Percentiles rank a stretch among this genome's conserved stretches.
phyloP scores from a whole-genome alignment of 1,284 basidiomycete genomes.

The Volvariella volvacea region DNA sequence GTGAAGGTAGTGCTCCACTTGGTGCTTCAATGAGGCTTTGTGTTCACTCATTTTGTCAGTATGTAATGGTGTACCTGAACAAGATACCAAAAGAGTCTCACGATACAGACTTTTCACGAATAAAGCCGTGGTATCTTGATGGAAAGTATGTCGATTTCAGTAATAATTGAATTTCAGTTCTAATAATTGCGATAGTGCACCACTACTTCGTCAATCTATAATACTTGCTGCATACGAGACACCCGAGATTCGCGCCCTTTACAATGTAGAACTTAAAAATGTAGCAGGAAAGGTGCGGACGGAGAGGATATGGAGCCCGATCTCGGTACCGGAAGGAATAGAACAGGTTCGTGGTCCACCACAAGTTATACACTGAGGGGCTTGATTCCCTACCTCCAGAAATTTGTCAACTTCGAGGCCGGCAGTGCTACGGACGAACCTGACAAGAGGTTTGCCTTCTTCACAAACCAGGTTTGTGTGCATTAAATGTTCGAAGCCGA shows the following conservation, averaged over 20 bases:
- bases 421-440: constrained; percentile 72
- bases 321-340: constrained; percentile 74
- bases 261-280: constrained; percentile 71
- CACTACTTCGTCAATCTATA: constrained; percentile 84
- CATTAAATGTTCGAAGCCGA: constrained; percentile 4
- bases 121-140: constrained; percentile 98
- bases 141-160: constrained; percentile 55
- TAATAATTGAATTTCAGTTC: neutral
- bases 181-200: constrained; percentile 43
- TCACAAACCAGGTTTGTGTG: constrained; percentile 69
- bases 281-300: constrained; percentile 78
- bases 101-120: constrained; percentile 92
- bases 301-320: constrained; percentile 61
- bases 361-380: neutral
- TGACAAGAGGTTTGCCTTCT: constrained; percentile 82
- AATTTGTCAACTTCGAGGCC: constrained; percentile 73
- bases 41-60: no score
- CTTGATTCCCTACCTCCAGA: constrained; percentile 30
- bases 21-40: no score
- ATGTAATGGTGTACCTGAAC: constrained; percentile 81
- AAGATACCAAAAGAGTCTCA: constrained; percentile 88
- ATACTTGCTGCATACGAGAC: constrained; percentile 87
- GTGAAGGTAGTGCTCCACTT: no score
- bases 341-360: constrained; percentile 49
- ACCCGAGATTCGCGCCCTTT: constrained; percentile 81